Percentiles rank a stretch among this genome's conserved stretches.
Evolutionary conservation across 768 basidiomycete genomes (phyloP).

Genomic region (Trametes elegans): DNA sequence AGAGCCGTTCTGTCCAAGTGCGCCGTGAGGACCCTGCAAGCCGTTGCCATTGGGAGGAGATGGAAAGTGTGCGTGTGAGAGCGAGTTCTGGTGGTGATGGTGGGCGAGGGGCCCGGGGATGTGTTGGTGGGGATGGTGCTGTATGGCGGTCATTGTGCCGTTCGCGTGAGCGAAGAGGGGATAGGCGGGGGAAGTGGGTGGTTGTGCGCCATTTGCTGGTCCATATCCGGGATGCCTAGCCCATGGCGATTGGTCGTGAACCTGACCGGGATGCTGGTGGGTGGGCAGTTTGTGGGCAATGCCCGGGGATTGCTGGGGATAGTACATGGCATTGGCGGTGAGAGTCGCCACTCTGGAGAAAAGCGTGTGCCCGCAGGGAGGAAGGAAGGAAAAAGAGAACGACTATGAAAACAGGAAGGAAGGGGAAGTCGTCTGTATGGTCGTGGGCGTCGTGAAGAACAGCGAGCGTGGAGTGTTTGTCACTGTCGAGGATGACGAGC

Average conservation of each 20-base stretch:
- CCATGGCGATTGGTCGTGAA: conserved; percentile 70
- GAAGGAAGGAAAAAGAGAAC: conserved; percentile 13
- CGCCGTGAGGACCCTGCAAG: conserved; percentile 22
- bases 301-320: conserved; percentile 80
- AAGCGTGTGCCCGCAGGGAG: background rate
- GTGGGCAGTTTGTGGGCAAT: conserved; percentile 73
- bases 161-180: conserved; percentile 72
- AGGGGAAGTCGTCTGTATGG: conserved; percentile 11
- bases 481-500: conserved; percentile 27
- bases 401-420: conserved; percentile 18
- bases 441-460: conserved; percentile 28
- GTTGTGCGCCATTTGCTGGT: conserved; percentile 48
- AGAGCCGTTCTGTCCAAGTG: conserved; percentile 46
- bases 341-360: conserved; percentile 22
- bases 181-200: conserved; percentile 72
- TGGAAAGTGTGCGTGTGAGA: conserved; percentile 61
- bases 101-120: conserved; percentile 48
- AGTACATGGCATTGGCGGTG: conserved; percentile 65
- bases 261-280: conserved; percentile 44
- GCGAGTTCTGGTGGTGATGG: conserved; percentile 74
- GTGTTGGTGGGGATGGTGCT: conserved; percentile 59
- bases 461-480: conserved; percentile 27
- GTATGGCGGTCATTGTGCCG: conserved; percentile 49
- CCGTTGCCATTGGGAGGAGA: conserved; percentile 74
- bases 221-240: conserved; percentile 54